Evolutionary conservation across 2,329 filamentous ascomycete genomes (phyloP).

Genomic region (Venturia oleaginea): DNA sequence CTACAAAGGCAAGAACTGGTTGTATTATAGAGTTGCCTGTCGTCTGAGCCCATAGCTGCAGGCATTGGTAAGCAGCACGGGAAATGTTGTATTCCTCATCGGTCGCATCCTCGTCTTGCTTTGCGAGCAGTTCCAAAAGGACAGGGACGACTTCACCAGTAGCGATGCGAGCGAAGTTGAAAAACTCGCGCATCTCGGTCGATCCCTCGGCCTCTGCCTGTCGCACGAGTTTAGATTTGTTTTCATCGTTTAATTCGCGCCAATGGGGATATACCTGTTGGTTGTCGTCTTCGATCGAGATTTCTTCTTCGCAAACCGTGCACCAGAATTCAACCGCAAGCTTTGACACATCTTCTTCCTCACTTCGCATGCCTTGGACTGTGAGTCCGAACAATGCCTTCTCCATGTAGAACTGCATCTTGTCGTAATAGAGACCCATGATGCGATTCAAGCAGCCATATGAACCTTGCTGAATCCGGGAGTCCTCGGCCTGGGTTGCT

Average conservation of each 20-base stretch:
- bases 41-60: constrained; percentile 90
- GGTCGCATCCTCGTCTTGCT: constrained; percentile 93
- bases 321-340: constrained; percentile 99
- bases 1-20: constrained; percentile 83
- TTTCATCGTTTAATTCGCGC: background rate
- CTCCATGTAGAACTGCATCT: constrained; percentile 99
- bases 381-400: constrained; percentile 97
- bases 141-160: constrained; percentile 92
- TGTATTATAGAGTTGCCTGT: constrained; percentile 77
- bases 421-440: constrained; percentile 98
- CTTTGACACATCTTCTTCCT: constrained; percentile 96
- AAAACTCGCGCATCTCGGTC: constrained; percentile 81
- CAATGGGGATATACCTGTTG: constrained; percentile 46
- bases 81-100: constrained; percentile 98
- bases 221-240: constrained; percentile 27
- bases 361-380: constrained; percentile 96
- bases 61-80: constrained; percentile 88
- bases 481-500: constrained; percentile 88
- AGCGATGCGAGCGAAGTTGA: constrained; percentile 90
- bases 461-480: constrained; percentile 85
- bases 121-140: constrained; percentile 76
- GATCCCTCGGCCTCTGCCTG: constrained; percentile 59
- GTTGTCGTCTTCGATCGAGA: constrained; percentile 96
- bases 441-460: constrained; percentile 98
- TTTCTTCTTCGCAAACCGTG: constrained; percentile 98